Conservation (phyloP, 73 alveolate genomes). For the Tetrahymena elliotti region DNA sequence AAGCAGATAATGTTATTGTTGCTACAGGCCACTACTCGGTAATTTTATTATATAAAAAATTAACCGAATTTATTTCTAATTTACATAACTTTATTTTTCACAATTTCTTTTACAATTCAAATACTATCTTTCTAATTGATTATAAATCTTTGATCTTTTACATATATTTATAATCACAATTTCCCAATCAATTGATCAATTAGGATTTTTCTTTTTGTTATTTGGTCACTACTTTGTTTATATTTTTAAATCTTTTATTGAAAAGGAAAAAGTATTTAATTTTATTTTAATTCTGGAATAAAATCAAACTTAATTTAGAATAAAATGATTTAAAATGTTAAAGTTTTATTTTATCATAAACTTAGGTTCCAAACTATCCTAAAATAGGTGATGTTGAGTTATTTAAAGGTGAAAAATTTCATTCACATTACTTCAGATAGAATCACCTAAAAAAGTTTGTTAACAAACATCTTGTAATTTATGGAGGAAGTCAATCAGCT, state of each 20-base stretch:
- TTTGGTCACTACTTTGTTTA: too few species aligned
- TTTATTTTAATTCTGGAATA: background rate
- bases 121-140: too few species aligned
- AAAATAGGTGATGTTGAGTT: background rate
- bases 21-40: background rate
- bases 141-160: too few species aligned
- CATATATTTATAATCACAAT: too few species aligned
- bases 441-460: background rate
- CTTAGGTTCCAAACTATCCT: background rate
- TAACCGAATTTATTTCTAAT: too few species aligned
- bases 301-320: too few species aligned
- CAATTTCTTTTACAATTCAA: background rate
- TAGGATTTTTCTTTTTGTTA: too few species aligned
- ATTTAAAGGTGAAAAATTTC: background rate
- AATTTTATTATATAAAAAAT: background rate
- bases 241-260: too few species aligned
- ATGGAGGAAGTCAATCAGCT: background rate
- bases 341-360: too few species aligned
- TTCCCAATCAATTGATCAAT: too few species aligned
- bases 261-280: background rate
- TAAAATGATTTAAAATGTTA: too few species aligned
- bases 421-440: background rate
- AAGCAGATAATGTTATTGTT: background rate
- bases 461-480: background rate
- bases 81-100: too few species aligned